Percentiles rank a stretch among this genome's conserved stretches.
Evolutionary conservation across 208 protist species (phyloP).

Genomic region (Trypanosomatidae sp.): DNA sequence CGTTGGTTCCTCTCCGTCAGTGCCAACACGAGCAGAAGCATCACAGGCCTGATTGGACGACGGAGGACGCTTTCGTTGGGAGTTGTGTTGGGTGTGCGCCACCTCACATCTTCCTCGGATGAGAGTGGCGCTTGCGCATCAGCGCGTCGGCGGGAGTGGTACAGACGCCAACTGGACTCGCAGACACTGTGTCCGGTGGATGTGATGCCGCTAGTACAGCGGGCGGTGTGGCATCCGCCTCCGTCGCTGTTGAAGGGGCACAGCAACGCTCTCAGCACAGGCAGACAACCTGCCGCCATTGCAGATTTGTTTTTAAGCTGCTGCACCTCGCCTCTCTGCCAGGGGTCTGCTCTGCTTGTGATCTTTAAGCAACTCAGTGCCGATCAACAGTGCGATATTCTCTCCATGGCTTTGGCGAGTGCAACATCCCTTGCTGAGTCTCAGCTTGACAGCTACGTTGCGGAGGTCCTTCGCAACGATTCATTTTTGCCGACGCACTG

Average conservation of each 20-base stretch:
- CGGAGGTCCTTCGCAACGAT: neutral
- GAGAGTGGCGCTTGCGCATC: neutral
- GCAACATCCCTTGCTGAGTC: neutral
- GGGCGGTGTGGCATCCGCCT: neutral
- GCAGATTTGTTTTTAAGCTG: slow-evolving; percentile 27
- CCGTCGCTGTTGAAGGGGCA: neutral
- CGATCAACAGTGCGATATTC: slow-evolving; percentile 21
- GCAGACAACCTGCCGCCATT: slow-evolving; percentile 6
- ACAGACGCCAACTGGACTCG: slow-evolving; percentile 17
- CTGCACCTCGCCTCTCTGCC: slow-evolving; percentile 14
- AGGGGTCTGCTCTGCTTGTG: slow-evolving; percentile 3
- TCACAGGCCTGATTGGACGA: neutral
- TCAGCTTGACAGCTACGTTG: neutral
- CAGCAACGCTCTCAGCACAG: neutral
- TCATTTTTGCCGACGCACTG: slow-evolving; percentile 14
- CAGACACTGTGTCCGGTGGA: slow-evolving; percentile 23
- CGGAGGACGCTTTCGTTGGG: neutral
- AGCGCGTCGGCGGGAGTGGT: slow-evolving; percentile 21
- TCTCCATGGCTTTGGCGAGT: neutral
- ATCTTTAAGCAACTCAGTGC: slow-evolving; percentile 20
- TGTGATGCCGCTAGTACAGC: slow-evolving; percentile 21
- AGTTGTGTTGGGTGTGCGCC: neutral
- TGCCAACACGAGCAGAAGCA: neutral
- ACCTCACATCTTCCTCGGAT: neutral
- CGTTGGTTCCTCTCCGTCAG: neutral